Evolutionary conservation across 164 flowering plant genomes (phyloP).

Genomic region (Umbellularia californica): DNA sequence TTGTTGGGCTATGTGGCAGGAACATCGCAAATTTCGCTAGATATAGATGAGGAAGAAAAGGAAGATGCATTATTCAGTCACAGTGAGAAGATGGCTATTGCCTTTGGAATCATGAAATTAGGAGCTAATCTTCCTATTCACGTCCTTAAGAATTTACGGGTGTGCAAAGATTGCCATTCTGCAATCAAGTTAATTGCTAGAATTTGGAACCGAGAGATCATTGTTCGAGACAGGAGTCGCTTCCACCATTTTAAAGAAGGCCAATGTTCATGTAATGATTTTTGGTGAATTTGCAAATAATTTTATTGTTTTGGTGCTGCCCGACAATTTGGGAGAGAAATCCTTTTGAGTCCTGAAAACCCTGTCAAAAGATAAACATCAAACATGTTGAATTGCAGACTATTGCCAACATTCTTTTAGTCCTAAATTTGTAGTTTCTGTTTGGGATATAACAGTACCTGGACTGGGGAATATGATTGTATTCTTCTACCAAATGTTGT

Average conservation of each 20-base stretch:
- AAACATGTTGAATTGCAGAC: no score
- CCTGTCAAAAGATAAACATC: no score
- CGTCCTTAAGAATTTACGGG: constrained; percentile 35
- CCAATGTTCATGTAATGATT: constrained; percentile 31
- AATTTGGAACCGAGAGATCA: constrained; percentile 23
- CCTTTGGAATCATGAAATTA: constrained; percentile 30
- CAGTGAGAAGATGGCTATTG: constrained; percentile 36
- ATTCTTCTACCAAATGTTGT: no score
- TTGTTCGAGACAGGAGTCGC: constrained; percentile 31
- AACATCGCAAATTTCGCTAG: constrained; percentile 22
- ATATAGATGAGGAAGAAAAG: constrained; percentile 28
- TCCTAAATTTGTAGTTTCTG: no score
- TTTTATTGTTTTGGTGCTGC: neutral
- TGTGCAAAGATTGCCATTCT: constrained; percentile 36
- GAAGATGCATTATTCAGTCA: constrained; percentile 20
- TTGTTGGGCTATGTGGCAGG: constrained; percentile 21
- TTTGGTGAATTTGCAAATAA: constrained; percentile 18
- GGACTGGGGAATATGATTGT: no score
- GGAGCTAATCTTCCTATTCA: constrained; percentile 12
- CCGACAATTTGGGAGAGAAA: no score
- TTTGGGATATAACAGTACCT: no score
- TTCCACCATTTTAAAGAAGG: constrained; percentile 36
- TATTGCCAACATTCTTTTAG: no score
- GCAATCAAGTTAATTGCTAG: constrained; percentile 26
- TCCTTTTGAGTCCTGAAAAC: no score